Evolutionary conservation across 2,329 filamentous ascomycete genomes (phyloP).

Genomic region (Malbranchea cinnamomea): DNA sequence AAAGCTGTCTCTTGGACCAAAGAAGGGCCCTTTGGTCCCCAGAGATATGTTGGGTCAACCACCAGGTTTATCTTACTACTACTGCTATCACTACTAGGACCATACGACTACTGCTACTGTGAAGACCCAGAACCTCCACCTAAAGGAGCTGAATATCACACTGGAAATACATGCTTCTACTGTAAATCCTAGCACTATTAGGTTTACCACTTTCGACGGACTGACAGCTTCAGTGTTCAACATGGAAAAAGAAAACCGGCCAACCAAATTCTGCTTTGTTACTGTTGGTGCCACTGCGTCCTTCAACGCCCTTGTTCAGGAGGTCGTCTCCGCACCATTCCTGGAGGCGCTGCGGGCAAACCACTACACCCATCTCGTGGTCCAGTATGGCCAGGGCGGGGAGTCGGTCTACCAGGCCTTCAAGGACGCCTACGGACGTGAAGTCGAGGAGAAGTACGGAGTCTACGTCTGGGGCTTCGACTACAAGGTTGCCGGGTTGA

Average conservation of each 20-base stretch:
- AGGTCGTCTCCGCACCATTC: conserved; percentile 48
- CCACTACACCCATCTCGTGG: conserved; percentile 54
- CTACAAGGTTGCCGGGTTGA: conserved; percentile 48
- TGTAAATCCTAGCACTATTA: too few species aligned
- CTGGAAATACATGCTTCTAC: too few species aligned
- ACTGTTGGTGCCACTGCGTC: conserved; percentile 85
- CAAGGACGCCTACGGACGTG: conserved; percentile 13
- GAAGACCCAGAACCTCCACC: too few species aligned
- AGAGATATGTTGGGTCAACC: too few species aligned
- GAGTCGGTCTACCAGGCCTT: conserved; percentile 36
- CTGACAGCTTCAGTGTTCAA: too few species aligned
- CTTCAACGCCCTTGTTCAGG: conserved; percentile 56
- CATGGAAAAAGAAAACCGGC: conserved; percentile 5
- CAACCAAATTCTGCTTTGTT: conserved; percentile 51
- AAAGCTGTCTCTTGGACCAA: too few species aligned
- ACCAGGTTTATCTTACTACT: too few species aligned
- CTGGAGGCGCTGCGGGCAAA: conserved; percentile 42
- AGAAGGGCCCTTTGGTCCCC: too few species aligned
- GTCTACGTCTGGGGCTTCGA: conserved; percentile 48
- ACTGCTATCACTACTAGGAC: too few species aligned
- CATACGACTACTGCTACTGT: too few species aligned
- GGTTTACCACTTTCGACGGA: too few species aligned
- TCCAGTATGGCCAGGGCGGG: conserved; percentile 69
- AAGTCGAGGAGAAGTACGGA: conserved; percentile 17
- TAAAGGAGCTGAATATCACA: too few species aligned